phyloP scores from a whole-genome alignment of 2,329 filamentous ascomycete genomes.

The Myotisia sp. region DNA sequence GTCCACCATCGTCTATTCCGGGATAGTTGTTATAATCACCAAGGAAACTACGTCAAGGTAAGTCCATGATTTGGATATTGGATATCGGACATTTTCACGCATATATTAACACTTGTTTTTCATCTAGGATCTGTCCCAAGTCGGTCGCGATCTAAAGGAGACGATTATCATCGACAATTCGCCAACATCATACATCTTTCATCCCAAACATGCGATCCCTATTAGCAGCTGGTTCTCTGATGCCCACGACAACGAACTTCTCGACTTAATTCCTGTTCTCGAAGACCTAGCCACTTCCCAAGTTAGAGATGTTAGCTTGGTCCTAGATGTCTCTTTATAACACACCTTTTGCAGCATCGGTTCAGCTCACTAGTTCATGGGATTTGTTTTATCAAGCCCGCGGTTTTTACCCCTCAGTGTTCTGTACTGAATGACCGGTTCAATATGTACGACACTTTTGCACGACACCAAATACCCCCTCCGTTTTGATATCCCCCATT shows the following conservation, averaged over 20 bases:
- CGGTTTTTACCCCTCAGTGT: too few species aligned
- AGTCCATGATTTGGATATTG: too few species aligned
- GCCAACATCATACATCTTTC: constrained; percentile 97
- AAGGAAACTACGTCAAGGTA: constrained; percentile 94
- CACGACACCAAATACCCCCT: constrained; percentile 5
- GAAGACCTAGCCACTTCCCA: constrained; percentile 83
- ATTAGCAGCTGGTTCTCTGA: constrained; percentile 99
- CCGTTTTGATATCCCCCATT: constrained; percentile 12
- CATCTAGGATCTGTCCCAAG: constrained; percentile 70
- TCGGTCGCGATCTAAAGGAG: constrained; percentile 86
- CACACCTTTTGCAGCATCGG: too few species aligned
- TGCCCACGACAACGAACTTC: constrained; percentile 94
- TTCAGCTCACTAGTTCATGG: too few species aligned
- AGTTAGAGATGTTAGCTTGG: constrained; percentile 90
- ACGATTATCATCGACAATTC: constrained; percentile 99
- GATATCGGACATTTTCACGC: background rate
- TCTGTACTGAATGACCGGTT: too few species aligned
- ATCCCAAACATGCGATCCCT: constrained; percentile 93
- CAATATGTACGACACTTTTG: too few species aligned
- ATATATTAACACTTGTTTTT: background rate
- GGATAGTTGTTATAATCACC: constrained; percentile 98
- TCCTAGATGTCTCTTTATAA: constrained; percentile 72
- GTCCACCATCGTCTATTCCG: constrained; percentile 93
- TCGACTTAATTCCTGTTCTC: constrained; percentile 94
- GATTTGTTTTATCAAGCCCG: too few species aligned